Conservation (phyloP, 495 filamentous ascomycete genomes). For the Penicillium samsonianum region DNA sequence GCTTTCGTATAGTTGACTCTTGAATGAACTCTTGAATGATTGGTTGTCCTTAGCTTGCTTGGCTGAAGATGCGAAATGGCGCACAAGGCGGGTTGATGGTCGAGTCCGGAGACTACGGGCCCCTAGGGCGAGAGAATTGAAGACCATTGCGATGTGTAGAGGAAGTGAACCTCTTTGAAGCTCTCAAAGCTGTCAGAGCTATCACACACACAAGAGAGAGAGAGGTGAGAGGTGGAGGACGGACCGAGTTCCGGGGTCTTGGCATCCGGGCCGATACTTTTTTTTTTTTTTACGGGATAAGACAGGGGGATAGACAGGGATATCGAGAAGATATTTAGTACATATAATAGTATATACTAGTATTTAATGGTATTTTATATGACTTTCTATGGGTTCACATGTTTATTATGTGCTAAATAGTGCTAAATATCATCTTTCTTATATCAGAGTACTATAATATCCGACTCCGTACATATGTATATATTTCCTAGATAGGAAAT, state of each 20-base stretch:
- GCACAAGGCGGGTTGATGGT: constrained; percentile 15
- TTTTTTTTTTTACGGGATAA: neutral
- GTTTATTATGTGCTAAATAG: neutral
- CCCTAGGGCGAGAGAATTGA: constrained; percentile 22
- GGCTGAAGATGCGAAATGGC: constrained; percentile 28
- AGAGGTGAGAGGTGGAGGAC: constrained; percentile 3
- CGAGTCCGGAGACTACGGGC: constrained; percentile 26
- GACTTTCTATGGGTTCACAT: neutral
- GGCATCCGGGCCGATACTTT: constrained; percentile 4
- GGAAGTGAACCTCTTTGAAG: constrained; percentile 9
- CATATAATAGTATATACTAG: no score
- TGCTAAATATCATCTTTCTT: no score
- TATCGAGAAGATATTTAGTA: no score
- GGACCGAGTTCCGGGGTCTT: constrained; percentile 10
- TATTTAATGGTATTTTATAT: neutral
- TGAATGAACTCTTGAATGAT: constrained; percentile 80
- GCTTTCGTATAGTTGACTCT: constrained; percentile 84
- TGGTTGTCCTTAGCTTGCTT: constrained; percentile 30
- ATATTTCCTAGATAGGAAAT: neutral
- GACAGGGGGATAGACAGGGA: no score
- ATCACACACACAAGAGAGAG: neutral
- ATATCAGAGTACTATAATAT: neutral
- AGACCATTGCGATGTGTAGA: constrained; percentile 20
- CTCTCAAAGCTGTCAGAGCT: neutral
- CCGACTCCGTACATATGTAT: neutral